Conservation (phyloP, 164 flowering plant genomes). For the Vitis rupestris region DNA sequence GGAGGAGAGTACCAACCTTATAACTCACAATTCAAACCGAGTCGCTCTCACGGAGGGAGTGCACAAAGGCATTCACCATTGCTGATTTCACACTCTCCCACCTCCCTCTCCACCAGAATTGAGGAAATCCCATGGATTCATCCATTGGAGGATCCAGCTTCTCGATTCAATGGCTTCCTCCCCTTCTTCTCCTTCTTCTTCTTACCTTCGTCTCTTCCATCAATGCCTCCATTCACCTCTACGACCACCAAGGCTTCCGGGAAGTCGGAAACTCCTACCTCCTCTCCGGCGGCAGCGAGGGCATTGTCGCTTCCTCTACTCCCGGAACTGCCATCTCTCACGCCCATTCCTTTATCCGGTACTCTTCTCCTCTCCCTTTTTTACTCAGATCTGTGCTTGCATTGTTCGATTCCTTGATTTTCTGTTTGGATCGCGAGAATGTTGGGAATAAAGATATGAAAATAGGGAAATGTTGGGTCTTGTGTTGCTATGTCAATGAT, state of each 20-base stretch:
- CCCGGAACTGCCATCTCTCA: slow-evolving; percentile 15
- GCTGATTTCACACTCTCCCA: slow-evolving; percentile 2
- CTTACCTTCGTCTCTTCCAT: slow-evolving; percentile 11
- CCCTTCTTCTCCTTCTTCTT: slow-evolving; percentile 12
- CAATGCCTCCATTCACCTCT: slow-evolving; percentile 70
- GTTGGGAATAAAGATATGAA: too few relatives aligned
- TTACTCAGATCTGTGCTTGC: neutral
- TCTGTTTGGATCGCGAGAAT: too few relatives aligned
- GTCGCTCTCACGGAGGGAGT: too few relatives aligned
- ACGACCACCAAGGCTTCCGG: slow-evolving; percentile 48
- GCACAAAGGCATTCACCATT: neutral
- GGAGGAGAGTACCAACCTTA: too few relatives aligned
- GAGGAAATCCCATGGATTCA: slow-evolving; percentile 11
- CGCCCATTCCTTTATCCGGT: slow-evolving; percentile 63
- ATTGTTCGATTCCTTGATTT: neutral
- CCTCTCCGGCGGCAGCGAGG: slow-evolving; percentile 92
- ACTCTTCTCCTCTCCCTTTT: slow-evolving; percentile 5
- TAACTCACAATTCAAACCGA: too few relatives aligned
- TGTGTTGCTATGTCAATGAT: too few relatives aligned
- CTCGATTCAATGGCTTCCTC: neutral
- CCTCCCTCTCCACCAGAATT: neutral
- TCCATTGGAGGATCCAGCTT: neutral
- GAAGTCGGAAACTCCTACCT: slow-evolving; percentile 83
- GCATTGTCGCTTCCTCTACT: slow-evolving; percentile 44
- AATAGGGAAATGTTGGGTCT: too few relatives aligned